phyloP scores from a whole-genome alignment of 2,329 filamentous ascomycete species.

The Fusarium sp. region DNA sequence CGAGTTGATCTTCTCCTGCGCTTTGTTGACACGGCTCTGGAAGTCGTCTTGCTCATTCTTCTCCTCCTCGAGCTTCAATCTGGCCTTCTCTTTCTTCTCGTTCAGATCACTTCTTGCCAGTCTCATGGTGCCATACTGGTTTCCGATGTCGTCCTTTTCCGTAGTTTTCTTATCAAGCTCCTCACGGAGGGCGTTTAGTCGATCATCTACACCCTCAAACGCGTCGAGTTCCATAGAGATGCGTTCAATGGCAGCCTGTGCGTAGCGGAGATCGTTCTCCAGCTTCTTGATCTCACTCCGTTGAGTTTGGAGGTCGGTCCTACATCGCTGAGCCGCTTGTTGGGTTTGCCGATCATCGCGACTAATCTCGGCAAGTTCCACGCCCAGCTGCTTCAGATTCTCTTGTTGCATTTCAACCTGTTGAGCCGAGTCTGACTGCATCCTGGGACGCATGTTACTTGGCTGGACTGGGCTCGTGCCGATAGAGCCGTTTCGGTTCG shows the following conservation, averaged over 20 bases:
- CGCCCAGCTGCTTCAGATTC: conserved; percentile 64
- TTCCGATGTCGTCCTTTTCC: conserved; percentile 62
- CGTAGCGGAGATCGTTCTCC: conserved; percentile 66
- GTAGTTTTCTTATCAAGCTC: conserved; percentile 68
- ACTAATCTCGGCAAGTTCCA: conserved; percentile 66
- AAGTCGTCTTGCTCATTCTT: conserved; percentile 54
- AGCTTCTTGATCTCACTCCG: conserved; percentile 53
- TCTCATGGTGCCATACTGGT: conserved; percentile 65
- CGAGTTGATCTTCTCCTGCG: conserved; percentile 63
- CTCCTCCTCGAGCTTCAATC: conserved; percentile 49
- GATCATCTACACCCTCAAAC: conserved; percentile 76
- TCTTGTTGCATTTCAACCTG: conserved; percentile 69
- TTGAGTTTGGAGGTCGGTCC: conserved; percentile 59
- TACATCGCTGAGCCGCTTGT: conserved; percentile 61
- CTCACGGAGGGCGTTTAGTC: conserved; percentile 68
- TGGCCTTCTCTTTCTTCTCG: conserved; percentile 55
- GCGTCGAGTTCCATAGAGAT: conserved; percentile 71
- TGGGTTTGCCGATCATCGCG: conserved; percentile 60
- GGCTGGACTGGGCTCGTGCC: conserved; percentile 59
- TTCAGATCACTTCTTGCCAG: conserved; percentile 63
- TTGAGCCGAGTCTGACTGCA: conserved; percentile 80
- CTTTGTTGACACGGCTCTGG: conserved; percentile 65
- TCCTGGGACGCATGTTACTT: conserved; percentile 71
- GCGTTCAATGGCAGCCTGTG: conserved; percentile 68
- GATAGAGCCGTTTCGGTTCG: conserved; percentile 55